Base-by-base conservation (phyloP, 2,329 filamentous ascomycete genomes). In the Neobulgaria alba region DNA sequence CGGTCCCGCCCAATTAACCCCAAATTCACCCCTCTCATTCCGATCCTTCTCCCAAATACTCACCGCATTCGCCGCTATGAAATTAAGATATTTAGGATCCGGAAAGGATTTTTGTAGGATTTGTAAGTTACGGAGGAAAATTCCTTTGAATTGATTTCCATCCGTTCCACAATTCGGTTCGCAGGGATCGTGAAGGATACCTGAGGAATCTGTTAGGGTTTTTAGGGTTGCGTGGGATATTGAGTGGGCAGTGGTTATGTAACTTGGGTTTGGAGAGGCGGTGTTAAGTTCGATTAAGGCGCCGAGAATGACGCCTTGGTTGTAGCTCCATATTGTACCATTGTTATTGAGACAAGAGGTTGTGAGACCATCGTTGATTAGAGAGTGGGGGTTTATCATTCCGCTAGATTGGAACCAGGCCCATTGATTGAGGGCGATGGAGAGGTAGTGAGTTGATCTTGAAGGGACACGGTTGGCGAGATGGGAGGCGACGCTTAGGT, bases 101-200 rank as follows among this genome's bases (percentile, higher is more conserved):
- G 73, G 72, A 2, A 68, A 68, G 2, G 61, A 71, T 1, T 36
- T 41, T 10, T 57, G 55, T 16, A 86, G 61, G 35, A 71, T 67
- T 33, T 68, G 67, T 12, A 86, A 61, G 55, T 85, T 84, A 17
- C 79, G 70, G 36, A 77, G 68, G 51, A 85, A 85, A 20, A 85
- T 67, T 3, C 82, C 82, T 61, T 87, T 87, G 68, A 87, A 87
- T 51, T 84, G 77, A 18, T 72, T 66, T 1, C 68, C 73, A 45
- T 79, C 72, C n/a, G 54, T 60, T 3, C 55, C 56, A 19, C 56
- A 58, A 4, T 69, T 67, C 1, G 54, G 53, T 50, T 79, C 75
- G 49, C 75, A 78, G 5, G 57, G 48, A 41, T 79, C 75, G 46
- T 67, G 68, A 3, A 81, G 61, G n/a, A 79, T 62, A 12, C 67